A percentile compares a stretch with the other conserved stretches of the same genome.
Evolutionary conservation across 129 eudicot species (phyloP).

Genomic region (Tanacetum coccineum): DNA sequence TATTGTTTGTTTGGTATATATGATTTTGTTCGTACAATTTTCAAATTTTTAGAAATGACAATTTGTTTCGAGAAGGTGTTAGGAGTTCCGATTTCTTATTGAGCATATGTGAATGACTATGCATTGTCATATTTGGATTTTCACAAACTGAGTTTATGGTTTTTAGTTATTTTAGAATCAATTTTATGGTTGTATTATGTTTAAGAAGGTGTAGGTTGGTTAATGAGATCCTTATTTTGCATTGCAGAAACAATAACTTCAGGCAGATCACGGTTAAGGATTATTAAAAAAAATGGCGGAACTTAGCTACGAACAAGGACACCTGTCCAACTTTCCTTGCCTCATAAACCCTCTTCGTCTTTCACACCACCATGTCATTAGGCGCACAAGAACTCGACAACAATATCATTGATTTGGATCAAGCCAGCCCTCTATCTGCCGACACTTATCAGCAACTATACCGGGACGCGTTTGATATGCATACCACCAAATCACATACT

Average conservation of each 20-base stretch:
- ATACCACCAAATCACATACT: slow-evolving; percentile 45
- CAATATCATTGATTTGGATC: slow-evolving; percentile 63
- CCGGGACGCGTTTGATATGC: slow-evolving; percentile 52
- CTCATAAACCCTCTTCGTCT: slow-evolving; percentile 37
- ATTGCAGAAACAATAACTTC: slow-evolving; percentile 15
- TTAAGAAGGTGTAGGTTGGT: slow-evolving; percentile 12
- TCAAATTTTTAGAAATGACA: background rate
- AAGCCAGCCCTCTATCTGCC: slow-evolving; percentile 44
- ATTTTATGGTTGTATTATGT: background rate
- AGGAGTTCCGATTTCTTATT: background rate
- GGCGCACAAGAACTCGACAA: slow-evolving; percentile 53
- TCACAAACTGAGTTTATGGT: background rate
- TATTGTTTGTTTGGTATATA: background rate
- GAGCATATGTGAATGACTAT: background rate
- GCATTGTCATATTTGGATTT: background rate
- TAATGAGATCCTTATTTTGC: background rate
- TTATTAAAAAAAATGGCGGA: slow-evolving; percentile 24
- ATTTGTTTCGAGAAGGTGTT: background rate
- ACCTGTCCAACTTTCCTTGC: slow-evolving; percentile 15
- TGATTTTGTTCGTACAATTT: background rate
- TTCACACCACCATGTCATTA: slow-evolving; percentile 63
- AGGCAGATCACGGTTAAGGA: background rate
- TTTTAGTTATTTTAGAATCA: background rate
- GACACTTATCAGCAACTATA: slow-evolving; percentile 63
- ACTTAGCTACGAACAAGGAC: slow-evolving; percentile 10